Evolutionary conservation across 2,329 filamentous ascomycete genomes (phyloP), one percentile per base, ranked within the genome.

Genomic region (Tolypocladium amazonense): DNA sequence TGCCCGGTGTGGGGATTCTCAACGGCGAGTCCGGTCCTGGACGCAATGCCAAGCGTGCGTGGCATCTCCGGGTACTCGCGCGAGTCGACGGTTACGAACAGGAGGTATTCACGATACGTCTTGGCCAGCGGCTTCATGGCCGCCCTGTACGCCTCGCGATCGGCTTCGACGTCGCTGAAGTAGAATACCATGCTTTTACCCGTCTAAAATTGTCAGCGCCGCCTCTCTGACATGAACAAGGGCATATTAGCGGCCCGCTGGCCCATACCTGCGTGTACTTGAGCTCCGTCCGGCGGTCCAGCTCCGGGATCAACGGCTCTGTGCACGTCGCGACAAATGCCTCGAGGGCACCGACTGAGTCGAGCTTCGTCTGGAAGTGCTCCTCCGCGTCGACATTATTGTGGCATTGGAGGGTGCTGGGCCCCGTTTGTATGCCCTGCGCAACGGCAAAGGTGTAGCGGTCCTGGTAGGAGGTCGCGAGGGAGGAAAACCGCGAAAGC

Each of bases 1-100:
- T 79, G 72, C 0, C 77, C 78, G 45, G 70, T 75, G 65, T 70
- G 71, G 1, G 75, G 74, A 58, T 79, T 79, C 58, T 78, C 74
- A 14, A 82, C 72, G 1, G 76, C 72, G 12, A 81, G 62, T 0
- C 72, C 75, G 12, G 56, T 56, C 5, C 65, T 67, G 7, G 45
- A 50, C 25, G 38, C 43, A 14, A 66, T 63, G 1, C 79, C 79
- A 56, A 81, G 66, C 43, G 70, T 69, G 9, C 64, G 60, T 1
- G 72, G 65, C 66, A 80, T 76, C 30, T 79, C 75, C 4, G 70
- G 72, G 62, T 81, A 81, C 61, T 80, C 77, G 37, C 64, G 60
- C 0, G 71, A 69, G 60, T 81, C 77, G 2, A 80, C 75, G 1
- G 76, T 80, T 4, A 78, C 75, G 61, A 82, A 81, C 59, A 68